Evolutionary conservation across 345 rosid species (phyloP), one percentile per base, ranked within the genome.

Genomic region (Heritiera littoralis): DNA sequence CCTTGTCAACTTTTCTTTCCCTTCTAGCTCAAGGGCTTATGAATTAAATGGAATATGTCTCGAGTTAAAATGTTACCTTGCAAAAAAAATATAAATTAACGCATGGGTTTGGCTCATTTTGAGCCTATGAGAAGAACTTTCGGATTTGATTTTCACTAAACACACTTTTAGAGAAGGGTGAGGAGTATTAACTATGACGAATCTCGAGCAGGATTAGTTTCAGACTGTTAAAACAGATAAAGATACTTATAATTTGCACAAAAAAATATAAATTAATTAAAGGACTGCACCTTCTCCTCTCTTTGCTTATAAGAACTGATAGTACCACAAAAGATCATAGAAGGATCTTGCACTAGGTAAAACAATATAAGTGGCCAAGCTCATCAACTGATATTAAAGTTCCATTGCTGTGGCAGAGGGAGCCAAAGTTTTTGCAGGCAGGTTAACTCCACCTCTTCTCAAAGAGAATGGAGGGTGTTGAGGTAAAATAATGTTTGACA

Each of bases 371-470:
- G 71, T 20, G 40, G 79, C 52, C 67, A 46, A 72, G 20, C 72
- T 66, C 61, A 78, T 69, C 59, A 76, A 49, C 59, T 56, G 78
- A 49, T 61, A 81, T 66, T 72, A 20, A 66, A 79, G 65, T 81
- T 23, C 86, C 43, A 49, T 63, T 0, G 89, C 81, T 0, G 86
- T 35, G 60, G 75, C 83, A 45, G 80, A 84, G 38, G 91, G 89
- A 30, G 88, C 85, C 58, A 86, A 81, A 46, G 83, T 81, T 74
- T 84, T 88, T 66, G 87, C 83, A 48, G 90, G 89, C 18, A 87
- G 82, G 80, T 68, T 79, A 80, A 88, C 79, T 68, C 98, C 98
- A 51, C 93, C 91, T 12, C 98, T 95, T 88, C 89, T 83, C 67
- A 95, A 79, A 23, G 98, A 95, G 58, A 90, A 75, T 2, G 92